Base-by-base conservation (phyloP, 768 basidiomycete genomes). In the Hortiboletus campestris region DNA sequence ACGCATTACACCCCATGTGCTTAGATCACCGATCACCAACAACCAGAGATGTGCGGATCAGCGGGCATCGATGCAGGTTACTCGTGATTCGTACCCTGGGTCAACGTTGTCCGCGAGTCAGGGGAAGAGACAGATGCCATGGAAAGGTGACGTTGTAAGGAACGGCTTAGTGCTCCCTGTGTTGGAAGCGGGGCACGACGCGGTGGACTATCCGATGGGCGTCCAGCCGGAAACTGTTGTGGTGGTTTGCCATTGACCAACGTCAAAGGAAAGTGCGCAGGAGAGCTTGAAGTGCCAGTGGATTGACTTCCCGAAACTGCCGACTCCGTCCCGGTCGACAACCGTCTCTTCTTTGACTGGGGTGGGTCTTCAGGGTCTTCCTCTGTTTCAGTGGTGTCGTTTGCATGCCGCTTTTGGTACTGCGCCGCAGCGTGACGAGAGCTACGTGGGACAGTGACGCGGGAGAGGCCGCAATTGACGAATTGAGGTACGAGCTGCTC, bases 171-270 rank as follows among this genome's bases (percentile, higher is more conserved):
- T 1, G 56, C 20, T 10, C 57, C 58, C 40, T 58, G 65, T 4
- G 58, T 35, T 20, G 57, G 55, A 9, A 52, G 45, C 2, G 49
- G 44, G 13, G 25, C 9, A 1, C 50, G 40, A 14, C 56, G 55
- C 0, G 45, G 52, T 25, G 51, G 48, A 16, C 38, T 53, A 4
- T 56, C 44, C 8, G 61, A 58, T 3, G 51, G 60, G 31, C 35
- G 61, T 10, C 71, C 71, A 4, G 67, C 62, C 9, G 69, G 65
- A 43, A 59, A 69, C 43, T 71, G 71, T 19, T 67, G 68, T 40
- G 71, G 69, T 42, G 67, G 65, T 31, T 60, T 72, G 34, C 71
- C 69, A 17, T 69, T 67, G 36, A 72, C 47, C 47, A 67, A 46
- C 22, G 61, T 44, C 52, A 63, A 51, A 14, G 71, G 63, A 12